Conservation (phyloP, 441 rosid species). For the Erodium texanum region DNA sequence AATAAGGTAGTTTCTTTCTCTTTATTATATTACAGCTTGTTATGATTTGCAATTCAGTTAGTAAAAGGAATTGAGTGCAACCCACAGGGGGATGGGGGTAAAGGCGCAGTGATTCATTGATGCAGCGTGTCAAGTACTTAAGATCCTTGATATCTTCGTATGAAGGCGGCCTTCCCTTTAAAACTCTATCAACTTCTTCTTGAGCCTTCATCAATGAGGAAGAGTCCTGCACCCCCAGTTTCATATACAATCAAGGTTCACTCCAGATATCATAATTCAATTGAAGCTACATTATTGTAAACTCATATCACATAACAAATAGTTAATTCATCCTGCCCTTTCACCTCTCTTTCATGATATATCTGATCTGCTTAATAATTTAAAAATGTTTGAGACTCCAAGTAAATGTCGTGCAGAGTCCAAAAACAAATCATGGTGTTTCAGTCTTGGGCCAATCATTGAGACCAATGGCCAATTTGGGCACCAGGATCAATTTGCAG, state of each 20-base stretch:
- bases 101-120: constrained; percentile 79
- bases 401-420: not conserved
- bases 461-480: too few relatives aligned
- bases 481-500: not conserved
- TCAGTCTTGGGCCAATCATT: not conserved
- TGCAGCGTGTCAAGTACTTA: constrained; percentile 74
- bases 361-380: not conserved
- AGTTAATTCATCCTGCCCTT: not conserved
- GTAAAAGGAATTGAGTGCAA: constrained; percentile 22
- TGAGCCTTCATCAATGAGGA: constrained; percentile 59
- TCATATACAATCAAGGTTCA: not conserved
- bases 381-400: not conserved
- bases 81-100: constrained; percentile 97
- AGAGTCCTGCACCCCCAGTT: constrained; percentile 32
- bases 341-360: not conserved
- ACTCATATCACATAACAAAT: not conserved
- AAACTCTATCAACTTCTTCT: constrained; percentile 75
- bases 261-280: not conserved
- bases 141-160: constrained; percentile 68
- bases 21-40: not conserved
- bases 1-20: not conserved
- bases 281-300: not conserved
- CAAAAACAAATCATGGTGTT: not conserved
- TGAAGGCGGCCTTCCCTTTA: constrained; percentile 59
- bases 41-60: not conserved